These are phyloP conservation scores for Euphorbia corollata DNA, from an alignment of 441 rosid species.

Conservation along the genomic window DNA sequence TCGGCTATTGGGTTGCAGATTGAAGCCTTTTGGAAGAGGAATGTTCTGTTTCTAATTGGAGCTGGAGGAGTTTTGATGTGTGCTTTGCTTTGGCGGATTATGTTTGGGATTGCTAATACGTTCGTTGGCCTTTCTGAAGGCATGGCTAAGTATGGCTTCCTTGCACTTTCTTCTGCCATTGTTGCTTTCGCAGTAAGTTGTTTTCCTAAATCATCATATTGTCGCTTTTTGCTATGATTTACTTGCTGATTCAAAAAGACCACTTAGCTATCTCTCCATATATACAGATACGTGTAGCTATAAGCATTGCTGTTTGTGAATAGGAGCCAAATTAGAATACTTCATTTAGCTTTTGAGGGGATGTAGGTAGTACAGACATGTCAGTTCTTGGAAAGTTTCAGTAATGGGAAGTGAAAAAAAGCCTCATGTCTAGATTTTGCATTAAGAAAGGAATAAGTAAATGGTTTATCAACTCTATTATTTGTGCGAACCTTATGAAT, in stretches of 20 bases:
- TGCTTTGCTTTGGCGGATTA: constrained; percentile 72
- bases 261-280: not conserved
- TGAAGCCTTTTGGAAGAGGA: constrained; percentile 67
- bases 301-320: not conserved
- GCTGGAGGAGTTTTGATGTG: constrained; percentile 58
- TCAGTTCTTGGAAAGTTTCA: not conserved
- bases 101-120: constrained; percentile 79
- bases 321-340: not conserved
- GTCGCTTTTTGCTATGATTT: not conserved
- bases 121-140: constrained; percentile 81
- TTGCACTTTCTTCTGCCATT: constrained; percentile 79
- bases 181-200: constrained; percentile 74
- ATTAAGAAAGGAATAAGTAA: too few relatives aligned
- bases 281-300: not conserved
- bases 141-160: constrained; percentile 86
- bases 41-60: constrained; percentile 51
- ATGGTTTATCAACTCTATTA: not conserved
- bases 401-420: not conserved
- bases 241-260: not conserved
- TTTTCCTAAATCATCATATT: not conserved
- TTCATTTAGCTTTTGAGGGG: not conserved
- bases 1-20: constrained; percentile 66
- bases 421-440: not conserved
- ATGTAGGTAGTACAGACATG: not conserved
- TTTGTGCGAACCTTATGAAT: not conserved